Base-by-base conservation (phyloP, 2,329 filamentous ascomycete genomes). In the Lachnellula arida region DNA sequence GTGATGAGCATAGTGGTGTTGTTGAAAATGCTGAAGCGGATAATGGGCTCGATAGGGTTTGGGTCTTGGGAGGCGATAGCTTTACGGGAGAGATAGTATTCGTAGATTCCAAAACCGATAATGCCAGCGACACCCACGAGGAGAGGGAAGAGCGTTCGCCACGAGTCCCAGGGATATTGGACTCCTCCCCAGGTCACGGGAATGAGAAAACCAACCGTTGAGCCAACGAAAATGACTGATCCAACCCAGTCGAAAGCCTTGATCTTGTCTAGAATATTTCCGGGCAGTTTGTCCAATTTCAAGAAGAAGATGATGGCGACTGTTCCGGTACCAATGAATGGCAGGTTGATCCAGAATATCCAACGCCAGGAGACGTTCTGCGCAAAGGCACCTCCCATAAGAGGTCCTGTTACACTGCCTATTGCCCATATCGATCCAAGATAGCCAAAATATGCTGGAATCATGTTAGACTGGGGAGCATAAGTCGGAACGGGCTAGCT, bases 151-250 rank as follows among this genome's bases (percentile, higher is more conserved):
- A 89, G 71, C 0, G 83, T 85, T 1, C 77, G 75, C 77, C 81
- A 87, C 3, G 78, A 82, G 46, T 72, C 67, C 86, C 86, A 89
- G 0, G 76, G 65, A 65, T 86, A 88, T 71, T 85, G 80, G 8
- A 87, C 76, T 39, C 84, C 85, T 9, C 84, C 86, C 76, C 82
- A 85, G 2, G 82, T 84, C 4, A 87, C 66, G 0, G 82, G 81
- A 46, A 87, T 81, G 42, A 87, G 69, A 63, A 87, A 80, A 22
- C 77, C 78, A 0, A 82, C 82, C 12, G 77, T 75, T 14, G 80
- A 79, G 12, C 73, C 78, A 17, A 86, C 74, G 65, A 89, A 88
- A 3, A 89, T 65, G 0, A 79, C 60, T 4, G 80, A 78, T 1
- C 87, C 86, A 34, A 82, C 53, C 77, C 81, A 89, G 65, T 89